Conservation (phyloP, 2,329 filamentous ascomycete genomes). For the Colletotrichum trifolii region DNA sequence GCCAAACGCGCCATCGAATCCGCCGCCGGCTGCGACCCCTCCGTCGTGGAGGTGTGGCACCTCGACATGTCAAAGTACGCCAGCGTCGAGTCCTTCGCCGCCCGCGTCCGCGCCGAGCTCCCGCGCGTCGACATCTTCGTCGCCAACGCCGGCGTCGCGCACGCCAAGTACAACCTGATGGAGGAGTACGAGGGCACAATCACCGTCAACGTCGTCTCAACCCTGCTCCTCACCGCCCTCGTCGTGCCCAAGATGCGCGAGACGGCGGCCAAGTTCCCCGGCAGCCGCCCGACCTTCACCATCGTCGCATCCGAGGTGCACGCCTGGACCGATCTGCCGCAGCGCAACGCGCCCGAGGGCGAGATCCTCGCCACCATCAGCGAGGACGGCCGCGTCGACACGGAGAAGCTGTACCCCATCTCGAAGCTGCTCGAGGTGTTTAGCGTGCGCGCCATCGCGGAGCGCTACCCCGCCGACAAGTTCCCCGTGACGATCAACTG, state of each 20-base stretch:
- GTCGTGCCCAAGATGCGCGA: slow-evolving; percentile 63
- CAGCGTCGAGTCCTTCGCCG: slow-evolving; percentile 57
- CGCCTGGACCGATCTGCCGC: slow-evolving; percentile 41
- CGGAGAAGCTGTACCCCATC: slow-evolving; percentile 40
- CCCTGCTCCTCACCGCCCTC: slow-evolving; percentile 60
- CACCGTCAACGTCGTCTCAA: slow-evolving; percentile 64
- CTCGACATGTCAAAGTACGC: slow-evolving; percentile 61
- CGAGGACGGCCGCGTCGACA: slow-evolving; percentile 32
- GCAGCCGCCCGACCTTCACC: slow-evolving; percentile 41
- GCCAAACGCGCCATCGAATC: slow-evolving; percentile 52
- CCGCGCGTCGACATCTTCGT: slow-evolving; percentile 56
- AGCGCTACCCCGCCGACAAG: slow-evolving; percentile 19
- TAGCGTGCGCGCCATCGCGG: slow-evolving; percentile 40
- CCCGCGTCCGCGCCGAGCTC: slow-evolving; percentile 47
- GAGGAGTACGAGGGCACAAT: slow-evolving; percentile 61
- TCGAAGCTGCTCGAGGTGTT: slow-evolving; percentile 48
- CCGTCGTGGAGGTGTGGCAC: slow-evolving; percentile 59
- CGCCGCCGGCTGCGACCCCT: slow-evolving; percentile 39
- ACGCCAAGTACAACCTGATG: slow-evolving; percentile 43
- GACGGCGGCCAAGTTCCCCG: slow-evolving; percentile 41
- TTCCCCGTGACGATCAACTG: slow-evolving; percentile 59
- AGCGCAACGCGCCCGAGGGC: slow-evolving; percentile 41
- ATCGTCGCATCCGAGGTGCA: slow-evolving; percentile 45
- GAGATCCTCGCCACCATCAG: slow-evolving; percentile 45
- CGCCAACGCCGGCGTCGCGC: slow-evolving; percentile 55